These are phyloP conservation scores for Moniliella sp. DNA, from an alignment of 1,284 basidiomycete genomes.

Conservation along the genomic window DNA sequence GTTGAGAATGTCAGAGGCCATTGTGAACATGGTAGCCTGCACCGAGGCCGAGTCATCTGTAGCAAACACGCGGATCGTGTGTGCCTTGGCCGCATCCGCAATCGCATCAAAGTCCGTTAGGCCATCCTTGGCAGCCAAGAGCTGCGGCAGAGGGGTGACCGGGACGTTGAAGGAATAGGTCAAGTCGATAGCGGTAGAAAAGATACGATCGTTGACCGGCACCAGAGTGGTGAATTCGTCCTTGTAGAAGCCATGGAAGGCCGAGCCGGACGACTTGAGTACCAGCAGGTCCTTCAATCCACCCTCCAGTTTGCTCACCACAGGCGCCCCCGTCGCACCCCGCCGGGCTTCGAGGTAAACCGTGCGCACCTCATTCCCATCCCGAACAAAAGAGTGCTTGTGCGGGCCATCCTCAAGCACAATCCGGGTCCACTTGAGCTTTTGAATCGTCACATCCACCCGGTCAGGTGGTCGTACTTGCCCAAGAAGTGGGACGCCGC, in stretches of 20 bases:
- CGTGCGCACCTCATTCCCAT: conserved; percentile 68
- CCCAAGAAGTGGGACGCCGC: conserved; percentile 62
- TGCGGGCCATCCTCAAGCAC: conserved; percentile 42
- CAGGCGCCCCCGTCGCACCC: conserved; percentile 35
- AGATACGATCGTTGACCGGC: conserved; percentile 24
- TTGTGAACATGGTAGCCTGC: conserved; percentile 77
- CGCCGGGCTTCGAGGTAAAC: conserved; percentile 44
- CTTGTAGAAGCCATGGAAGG: conserved; percentile 58
- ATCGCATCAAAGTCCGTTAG: conserved; percentile 32
- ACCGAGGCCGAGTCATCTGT: conserved; percentile 71
- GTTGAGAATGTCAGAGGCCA: conserved; percentile 47
- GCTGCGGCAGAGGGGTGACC: conserved; percentile 27
- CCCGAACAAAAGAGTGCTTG: conserved; percentile 60
- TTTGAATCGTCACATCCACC: conserved; percentile 53
- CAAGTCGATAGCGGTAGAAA: conserved; percentile 26
- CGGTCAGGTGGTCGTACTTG: conserved; percentile 55
- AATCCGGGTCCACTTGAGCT: conserved; percentile 69
- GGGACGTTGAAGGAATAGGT: conserved; percentile 39
- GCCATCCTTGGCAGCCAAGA: not conserved
- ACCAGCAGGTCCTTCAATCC: conserved; percentile 38
- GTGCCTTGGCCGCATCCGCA: conserved; percentile 42
- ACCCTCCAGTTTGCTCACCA: conserved; percentile 8
- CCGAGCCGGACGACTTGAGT: conserved; percentile 67
- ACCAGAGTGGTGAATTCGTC: conserved; percentile 70
- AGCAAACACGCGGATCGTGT: conserved; percentile 64